Evolutionary conservation across 2,329 filamentous ascomycete genomes (phyloP).

Genomic region (Epichloe sp.): DNA sequence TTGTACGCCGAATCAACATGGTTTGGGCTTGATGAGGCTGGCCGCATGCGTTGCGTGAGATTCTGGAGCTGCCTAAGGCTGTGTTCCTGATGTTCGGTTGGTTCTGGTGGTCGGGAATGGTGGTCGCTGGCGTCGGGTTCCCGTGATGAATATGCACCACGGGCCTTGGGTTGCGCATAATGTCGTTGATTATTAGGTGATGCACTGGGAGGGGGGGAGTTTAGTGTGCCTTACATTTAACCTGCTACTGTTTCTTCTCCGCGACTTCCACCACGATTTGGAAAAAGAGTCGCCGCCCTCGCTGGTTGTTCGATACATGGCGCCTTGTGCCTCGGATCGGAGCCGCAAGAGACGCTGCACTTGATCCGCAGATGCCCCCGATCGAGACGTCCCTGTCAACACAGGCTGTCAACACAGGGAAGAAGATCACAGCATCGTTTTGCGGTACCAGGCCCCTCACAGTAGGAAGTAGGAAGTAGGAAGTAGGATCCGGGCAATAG

Average conservation of each 20-base stretch:
- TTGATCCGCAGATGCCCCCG: too few species aligned
- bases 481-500: too few species aligned
- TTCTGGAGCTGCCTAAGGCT: constrained; percentile 22
- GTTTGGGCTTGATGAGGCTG: constrained; percentile 18
- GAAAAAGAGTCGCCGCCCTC: constrained; percentile 12
- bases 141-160: not conserved
- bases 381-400: too few species aligned
- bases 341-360: too few species aligned
- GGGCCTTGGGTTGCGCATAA: not conserved
- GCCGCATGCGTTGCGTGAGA: constrained; percentile 23
- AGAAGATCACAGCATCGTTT: not conserved
- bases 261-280: constrained; percentile 12
- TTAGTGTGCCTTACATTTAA: not conserved
- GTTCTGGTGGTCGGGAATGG: constrained; percentile 13
- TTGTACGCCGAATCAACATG: constrained; percentile 32
- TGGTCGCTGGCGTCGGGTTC: constrained; percentile 17
- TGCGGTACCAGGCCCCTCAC: too few species aligned
- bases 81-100: constrained; percentile 18
- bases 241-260: not conserved
- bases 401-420: not conserved
- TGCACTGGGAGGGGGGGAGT: not conserved
- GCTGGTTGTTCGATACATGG: constrained; percentile 16
- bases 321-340: not conserved
- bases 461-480: too few species aligned
- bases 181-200: not conserved